A percentile compares a stretch with the other conserved stretches of the same genome.
These are phyloP conservation scores for Candida schatavii DNA, from an alignment of 805 yeast species.

Conservation along the genomic window DNA sequence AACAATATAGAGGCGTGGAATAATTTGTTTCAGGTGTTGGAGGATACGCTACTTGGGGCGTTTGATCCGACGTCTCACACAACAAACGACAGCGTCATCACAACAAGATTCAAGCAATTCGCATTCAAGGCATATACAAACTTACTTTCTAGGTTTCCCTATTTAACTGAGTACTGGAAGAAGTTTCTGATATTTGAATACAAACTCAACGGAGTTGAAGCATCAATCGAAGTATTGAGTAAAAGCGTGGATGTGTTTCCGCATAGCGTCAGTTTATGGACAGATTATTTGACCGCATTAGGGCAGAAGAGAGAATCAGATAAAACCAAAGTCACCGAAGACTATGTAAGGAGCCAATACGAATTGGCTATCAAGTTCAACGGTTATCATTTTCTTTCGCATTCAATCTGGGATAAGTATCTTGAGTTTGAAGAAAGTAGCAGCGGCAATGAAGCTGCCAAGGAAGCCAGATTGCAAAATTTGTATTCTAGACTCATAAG, in stretches of 20 bases:
- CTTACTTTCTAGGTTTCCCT: constrained; percentile 55
- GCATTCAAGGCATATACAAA: constrained; percentile 19
- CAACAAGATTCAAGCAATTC: constrained; percentile 17
- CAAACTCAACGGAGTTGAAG: constrained; percentile 52
- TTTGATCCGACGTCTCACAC: neutral
- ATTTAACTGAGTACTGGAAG: constrained; percentile 62
- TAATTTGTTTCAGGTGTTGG: constrained; percentile 27
- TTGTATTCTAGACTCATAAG: constrained; percentile 45
- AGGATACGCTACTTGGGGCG: constrained; percentile 6
- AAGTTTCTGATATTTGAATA: constrained; percentile 53
- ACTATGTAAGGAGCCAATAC: constrained; percentile 42
- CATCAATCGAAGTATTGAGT: constrained; percentile 45
- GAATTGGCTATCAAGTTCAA: constrained; percentile 46
- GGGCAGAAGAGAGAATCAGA: constrained; percentile 31
- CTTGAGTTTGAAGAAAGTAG: constrained; percentile 55
- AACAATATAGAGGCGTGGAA: constrained; percentile 42
- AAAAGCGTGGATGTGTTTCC: constrained; percentile 51
- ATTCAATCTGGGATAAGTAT: constrained; percentile 78
- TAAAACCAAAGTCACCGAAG: constrained; percentile 13
- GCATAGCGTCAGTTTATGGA: constrained; percentile 63
- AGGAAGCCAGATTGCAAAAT: constrained; percentile 34
- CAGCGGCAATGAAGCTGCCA: constrained; percentile 23
- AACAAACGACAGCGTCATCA: constrained; percentile 7
- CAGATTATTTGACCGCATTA: constrained; percentile 58
- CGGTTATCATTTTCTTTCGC: constrained; percentile 75